Evolutionary conservation across 176 grass and related monocot species (phyloP), one percentile per base, ranked within the genome.

Genomic region (Ensete glaucum): DNA sequence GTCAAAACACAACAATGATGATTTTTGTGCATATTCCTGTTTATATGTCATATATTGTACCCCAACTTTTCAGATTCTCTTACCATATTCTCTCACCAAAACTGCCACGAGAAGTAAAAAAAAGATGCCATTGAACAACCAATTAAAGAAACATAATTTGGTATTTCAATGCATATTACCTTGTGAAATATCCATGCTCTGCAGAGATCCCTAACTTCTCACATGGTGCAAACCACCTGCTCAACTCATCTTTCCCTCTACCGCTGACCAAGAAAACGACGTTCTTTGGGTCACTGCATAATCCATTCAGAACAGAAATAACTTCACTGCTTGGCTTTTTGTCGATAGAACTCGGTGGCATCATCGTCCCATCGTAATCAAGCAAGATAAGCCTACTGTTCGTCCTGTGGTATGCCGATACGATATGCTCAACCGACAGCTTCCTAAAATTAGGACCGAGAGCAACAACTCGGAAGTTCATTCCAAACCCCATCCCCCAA

Each of bases 131-230:
- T 20, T 10, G 13, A n/a, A 17, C 21, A 23, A 79, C 12, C 76
- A 79, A 52, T 17, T 2, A 3, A 66, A 50, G 49, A 66, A 15
- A 50, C 19, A 8, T 43, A 64, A 78, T 67, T 48, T 11, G 54
- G 50, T 14, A 72, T 63, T 19, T 21, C 16, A 10, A 12, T 22
- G 55, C 14, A 17, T 5, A 20, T 58, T 81, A 85, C 86, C 82
- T 85, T 49, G 59, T 85, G 79, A 82, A 85, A 77, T 82, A 85
- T 19, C 82, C 86, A 58, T 88, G 86, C 60, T 88, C 79, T 0
- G 82, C 79, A 1, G 71, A 55, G 76, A 88, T 84, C 50, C 86
- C 79, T 9, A 88, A 62, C 64, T 76, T 82, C 27, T 76, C 71
- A 49, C 82, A 88, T 2, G 86, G 64, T 1, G 64, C 29, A 12